Base-by-base conservation (phyloP, 1,284 basidiomycete species). In the Rhodotorula glutinis region DNA sequence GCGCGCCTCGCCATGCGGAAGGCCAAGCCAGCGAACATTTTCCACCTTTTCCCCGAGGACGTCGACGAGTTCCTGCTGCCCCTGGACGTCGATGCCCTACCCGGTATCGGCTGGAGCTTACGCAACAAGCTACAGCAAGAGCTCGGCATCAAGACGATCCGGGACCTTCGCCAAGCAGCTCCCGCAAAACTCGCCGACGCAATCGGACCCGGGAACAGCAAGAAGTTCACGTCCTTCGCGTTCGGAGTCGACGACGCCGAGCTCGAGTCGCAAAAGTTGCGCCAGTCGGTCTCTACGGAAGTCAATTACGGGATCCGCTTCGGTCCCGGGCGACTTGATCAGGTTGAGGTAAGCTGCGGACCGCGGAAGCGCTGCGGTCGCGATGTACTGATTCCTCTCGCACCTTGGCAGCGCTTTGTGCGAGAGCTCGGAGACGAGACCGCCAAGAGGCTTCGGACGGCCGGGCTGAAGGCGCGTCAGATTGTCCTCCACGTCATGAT, bases 231-330 rank as follows among this genome's bases (percentile, higher is more conserved):
- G 78, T 90, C 91, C 49, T 90, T 88, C 3, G 79, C 94, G 51
- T 84, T 91, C 23, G 95, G 94, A 0, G 81, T 91, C 46, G 95
- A 98, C 74, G 84, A 88, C 43, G 84, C 87, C 54, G 85, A 84
- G 66, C 80, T 98, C 41, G 89, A 92, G 77, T 47, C 86, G 47
- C 88, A 91, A 76, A 91, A 91, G 75, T 85, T 86, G 62, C 82
- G 92, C 73, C 92, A 91, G 78, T 90, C 88, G 7, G 91, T 97
- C 19, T 90, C 88, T 19, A 92, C 89, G 60, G 92, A 95, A 77
- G 91, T 95, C 75, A 96, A 92, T 77, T 98, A 98, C 78, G 95
- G 92, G 0, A 97, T 98, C 62, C 88, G 95, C 4, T 98, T 98
- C 77, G 85, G 89, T 75, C 86, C 85, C 60, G 66, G 41, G 1